These are phyloP conservation scores for Blastocystis sp. DNA, from an alignment of 352 stramenopile species.

Conservation along the genomic window DNA sequence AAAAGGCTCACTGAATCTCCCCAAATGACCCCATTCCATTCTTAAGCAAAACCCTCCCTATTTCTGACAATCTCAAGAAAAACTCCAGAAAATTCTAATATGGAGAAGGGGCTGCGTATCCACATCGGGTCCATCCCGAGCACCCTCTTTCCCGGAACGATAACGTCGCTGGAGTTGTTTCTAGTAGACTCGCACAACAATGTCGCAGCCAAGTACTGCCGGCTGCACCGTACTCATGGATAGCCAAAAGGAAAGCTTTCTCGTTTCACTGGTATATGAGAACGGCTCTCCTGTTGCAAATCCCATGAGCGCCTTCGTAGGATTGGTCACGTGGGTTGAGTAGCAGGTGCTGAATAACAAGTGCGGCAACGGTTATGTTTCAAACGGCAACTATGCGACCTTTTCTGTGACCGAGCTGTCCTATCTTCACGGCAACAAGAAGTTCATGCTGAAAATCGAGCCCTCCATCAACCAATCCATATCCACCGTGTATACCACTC, in stretches of 20 bases:
- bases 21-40: background rate
- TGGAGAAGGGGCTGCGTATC: slow-evolving; percentile 10
- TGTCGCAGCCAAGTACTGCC: background rate
- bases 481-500: background rate
- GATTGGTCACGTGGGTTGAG: background rate
- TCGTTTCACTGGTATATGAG: slow-evolving; percentile 47
- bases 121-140: slow-evolving; percentile 12
- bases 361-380: slow-evolving; percentile 40
- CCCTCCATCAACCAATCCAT: background rate
- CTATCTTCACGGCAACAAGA: slow-evolving; percentile 34
- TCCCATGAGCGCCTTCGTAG: background rate
- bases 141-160: background rate
- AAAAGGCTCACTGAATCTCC: background rate
- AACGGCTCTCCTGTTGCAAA: slow-evolving; percentile 19
- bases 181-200: slow-evolving; percentile 13
- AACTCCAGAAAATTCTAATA: background rate
- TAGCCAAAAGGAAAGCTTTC: slow-evolving; percentile 6
- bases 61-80: slow-evolving; percentile 2
- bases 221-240: background rate
- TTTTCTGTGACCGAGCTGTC: slow-evolving; percentile 39
- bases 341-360: slow-evolving; percentile 20
- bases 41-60: background rate
- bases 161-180: slow-evolving; percentile 8
- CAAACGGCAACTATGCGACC: background rate
- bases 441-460: slow-evolving; percentile 37